Evolutionary conservation across 148 eudicot species (phyloP).

Genomic region (Polygonum maritimum): DNA sequence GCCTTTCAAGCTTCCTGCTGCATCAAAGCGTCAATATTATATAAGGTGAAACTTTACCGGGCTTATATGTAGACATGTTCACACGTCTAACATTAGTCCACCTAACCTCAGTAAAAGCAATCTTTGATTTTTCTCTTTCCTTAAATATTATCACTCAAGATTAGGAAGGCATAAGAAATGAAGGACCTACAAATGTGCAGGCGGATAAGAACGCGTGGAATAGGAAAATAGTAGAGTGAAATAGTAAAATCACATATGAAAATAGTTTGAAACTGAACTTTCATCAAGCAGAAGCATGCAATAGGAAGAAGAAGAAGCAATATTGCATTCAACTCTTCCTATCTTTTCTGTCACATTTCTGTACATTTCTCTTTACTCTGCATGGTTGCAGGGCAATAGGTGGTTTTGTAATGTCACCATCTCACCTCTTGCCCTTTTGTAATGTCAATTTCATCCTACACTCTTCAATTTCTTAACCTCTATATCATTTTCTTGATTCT

Average conservation of each 20-base stretch:
- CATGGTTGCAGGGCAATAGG: not conserved
- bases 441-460: not conserved
- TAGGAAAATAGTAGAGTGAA: not conserved
- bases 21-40: too few relatives aligned
- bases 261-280: slow-evolving; percentile 8
- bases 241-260: not conserved
- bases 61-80: too few relatives aligned
- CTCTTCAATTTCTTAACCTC: not conserved
- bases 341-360: not conserved
- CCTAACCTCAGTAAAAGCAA: too few relatives aligned
- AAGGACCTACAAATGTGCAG: not conserved
- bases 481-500: not conserved
- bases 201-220: not conserved
- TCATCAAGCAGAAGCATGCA: not conserved
- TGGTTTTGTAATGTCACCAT: slow-evolving; percentile 6
- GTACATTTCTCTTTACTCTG: not conserved
- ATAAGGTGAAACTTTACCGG: too few relatives aligned
- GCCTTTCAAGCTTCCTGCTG: too few relatives aligned
- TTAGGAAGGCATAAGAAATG: not conserved
- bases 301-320: not conserved
- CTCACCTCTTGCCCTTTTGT: not conserved
- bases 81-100: too few relatives aligned
- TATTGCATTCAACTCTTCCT: not conserved
- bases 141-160: not conserved
- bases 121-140: too few relatives aligned